Evolutionary conservation across 176 grass and related monocot species (phyloP).

Genomic region (Cenchrus fungigraminus): DNA sequence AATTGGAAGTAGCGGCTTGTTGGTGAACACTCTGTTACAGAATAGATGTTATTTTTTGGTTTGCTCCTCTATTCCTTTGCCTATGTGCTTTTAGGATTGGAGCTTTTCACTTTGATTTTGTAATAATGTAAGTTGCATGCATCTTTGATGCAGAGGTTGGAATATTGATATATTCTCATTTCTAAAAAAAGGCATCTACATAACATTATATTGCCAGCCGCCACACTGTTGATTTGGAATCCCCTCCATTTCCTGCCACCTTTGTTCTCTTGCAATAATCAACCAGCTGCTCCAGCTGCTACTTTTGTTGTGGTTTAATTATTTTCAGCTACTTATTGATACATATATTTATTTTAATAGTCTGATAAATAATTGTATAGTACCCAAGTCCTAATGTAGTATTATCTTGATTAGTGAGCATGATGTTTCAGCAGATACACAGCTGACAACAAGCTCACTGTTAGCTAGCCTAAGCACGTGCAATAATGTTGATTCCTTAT

Average conservation of each 20-base stretch:
- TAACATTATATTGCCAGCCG: no score
- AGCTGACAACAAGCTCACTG: neutral
- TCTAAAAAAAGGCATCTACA: no score
- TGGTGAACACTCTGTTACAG: no score
- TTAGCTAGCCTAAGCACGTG: neutral
- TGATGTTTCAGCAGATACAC: neutral
- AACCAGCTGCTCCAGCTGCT: neutral
- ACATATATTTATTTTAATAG: neutral
- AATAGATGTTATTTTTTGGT: no score
- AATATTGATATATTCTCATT: no score
- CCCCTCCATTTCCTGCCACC: neutral
- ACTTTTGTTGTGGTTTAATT: neutral
- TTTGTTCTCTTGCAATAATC: neutral
- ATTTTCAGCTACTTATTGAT: neutral
- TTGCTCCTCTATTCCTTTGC: no score
- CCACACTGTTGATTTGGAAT: no score
- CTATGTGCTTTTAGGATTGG: no score
- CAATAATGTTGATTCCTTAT: neutral
- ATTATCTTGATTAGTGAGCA: neutral
- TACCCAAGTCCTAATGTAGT: conserved; percentile 17
- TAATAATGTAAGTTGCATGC: no score
- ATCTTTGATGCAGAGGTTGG: no score
- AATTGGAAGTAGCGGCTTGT: no score
- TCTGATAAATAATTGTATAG: neutral
- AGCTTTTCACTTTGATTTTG: no score